Evolutionary conservation across 2,329 filamentous ascomycete species (phyloP).

Genomic region (Aspergillus ruber): DNA sequence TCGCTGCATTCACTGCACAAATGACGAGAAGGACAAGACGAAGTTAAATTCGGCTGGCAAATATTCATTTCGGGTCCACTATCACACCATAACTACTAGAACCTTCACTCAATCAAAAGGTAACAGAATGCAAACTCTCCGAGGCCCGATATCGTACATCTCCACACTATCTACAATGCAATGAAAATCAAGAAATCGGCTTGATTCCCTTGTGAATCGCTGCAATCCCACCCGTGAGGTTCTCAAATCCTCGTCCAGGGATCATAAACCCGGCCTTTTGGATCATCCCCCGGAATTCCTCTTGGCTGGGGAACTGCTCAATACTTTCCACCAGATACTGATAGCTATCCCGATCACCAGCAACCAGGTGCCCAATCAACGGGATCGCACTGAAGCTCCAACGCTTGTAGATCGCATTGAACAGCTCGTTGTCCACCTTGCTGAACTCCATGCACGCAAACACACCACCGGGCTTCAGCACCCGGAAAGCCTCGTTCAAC

Average conservation of each 20-base stretch:
- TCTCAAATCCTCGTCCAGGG: slow-evolving; percentile 76
- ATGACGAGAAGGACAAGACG: no score
- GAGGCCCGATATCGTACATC: background rate
- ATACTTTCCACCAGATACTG: slow-evolving; percentile 99
- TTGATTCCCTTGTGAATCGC: slow-evolving; percentile 97
- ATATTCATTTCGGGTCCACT: background rate
- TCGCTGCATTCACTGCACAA: background rate
- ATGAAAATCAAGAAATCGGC: slow-evolving; percentile 38
- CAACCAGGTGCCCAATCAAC: slow-evolving; percentile 88
- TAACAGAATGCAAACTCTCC: background rate
- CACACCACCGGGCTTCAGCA: slow-evolving; percentile 87
- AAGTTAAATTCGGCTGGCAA: background rate
- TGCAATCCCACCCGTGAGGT: slow-evolving; percentile 85
- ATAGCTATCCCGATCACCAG: slow-evolving; percentile 89
- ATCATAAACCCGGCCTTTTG: slow-evolving; percentile 71
- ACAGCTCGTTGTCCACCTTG: slow-evolving; percentile 68
- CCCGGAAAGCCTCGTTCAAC: slow-evolving; percentile 73
- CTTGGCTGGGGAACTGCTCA: slow-evolving; percentile 81
- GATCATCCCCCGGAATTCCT: slow-evolving; percentile 62
- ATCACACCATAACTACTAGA: background rate
- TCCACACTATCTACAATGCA: background rate
- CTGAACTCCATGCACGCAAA: slow-evolving; percentile 97
- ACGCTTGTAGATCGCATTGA: slow-evolving; percentile 83
- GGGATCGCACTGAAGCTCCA: slow-evolving; percentile 96
- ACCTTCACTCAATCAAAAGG: background rate